Evolutionary conservation across 2,329 filamentous ascomycete genomes (phyloP).

Genomic region (Fusarium verrucosum): DNA sequence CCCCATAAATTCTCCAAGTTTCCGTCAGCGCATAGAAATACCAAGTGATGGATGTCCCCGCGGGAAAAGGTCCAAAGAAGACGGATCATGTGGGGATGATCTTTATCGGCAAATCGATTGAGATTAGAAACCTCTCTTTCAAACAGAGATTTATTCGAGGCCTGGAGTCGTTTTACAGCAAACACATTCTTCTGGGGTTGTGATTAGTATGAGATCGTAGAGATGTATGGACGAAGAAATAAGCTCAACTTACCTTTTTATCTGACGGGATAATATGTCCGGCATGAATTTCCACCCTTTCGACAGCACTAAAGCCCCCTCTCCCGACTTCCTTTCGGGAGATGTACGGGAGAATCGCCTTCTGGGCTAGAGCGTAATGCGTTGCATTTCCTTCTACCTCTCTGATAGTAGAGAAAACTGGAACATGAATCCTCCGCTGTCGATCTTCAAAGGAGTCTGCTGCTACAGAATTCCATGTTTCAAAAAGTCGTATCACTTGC

Average conservation of each 20-base stretch:
- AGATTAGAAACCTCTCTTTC: background rate
- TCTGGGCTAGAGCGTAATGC: background rate
- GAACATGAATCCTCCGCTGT: constrained; percentile 5
- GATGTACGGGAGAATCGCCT: background rate
- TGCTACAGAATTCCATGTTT: background rate
- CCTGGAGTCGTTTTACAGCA: background rate
- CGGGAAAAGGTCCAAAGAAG: constrained; percentile 10
- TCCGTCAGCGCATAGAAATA: constrained; percentile 11
- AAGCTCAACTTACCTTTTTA: background rate
- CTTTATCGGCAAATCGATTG: background rate
- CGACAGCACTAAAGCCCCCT: constrained; percentile 8
- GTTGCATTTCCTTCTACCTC: background rate
- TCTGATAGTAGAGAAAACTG: background rate
- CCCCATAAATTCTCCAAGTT: constrained; percentile 16
- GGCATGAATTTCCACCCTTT: constrained; percentile 1
- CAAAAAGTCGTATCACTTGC: background rate
- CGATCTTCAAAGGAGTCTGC: background rate
- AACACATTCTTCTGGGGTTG: background rate
- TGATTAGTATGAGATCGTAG: background rate
- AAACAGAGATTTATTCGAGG: background rate
- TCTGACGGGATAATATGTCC: background rate
- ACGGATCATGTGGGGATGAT: constrained; percentile 5
- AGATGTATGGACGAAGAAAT: rapidly evolving
- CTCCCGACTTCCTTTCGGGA: background rate
- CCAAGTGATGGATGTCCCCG: background rate